Percentiles rank a stretch among this genome's conserved stretches.
Evolutionary conservation across 1,284 basidiomycete species (phyloP).

Genomic region (Rhodotorula sp.): DNA sequence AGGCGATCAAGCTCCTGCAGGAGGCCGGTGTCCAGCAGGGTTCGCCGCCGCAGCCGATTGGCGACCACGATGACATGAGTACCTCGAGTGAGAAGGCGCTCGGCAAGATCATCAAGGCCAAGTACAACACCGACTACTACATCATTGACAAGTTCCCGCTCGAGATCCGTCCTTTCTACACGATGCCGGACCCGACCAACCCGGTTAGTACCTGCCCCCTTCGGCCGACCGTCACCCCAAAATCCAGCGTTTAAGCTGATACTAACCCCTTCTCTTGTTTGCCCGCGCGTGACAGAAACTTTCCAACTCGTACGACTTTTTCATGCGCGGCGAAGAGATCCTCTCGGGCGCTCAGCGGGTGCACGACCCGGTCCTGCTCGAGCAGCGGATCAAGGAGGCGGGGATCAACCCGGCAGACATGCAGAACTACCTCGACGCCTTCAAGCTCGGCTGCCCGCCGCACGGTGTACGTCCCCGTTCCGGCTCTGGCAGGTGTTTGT

Average conservation of each 20-base stretch:
- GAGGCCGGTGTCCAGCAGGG: constrained; percentile 48
- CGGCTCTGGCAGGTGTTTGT: neutral
- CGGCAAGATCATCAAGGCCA: constrained; percentile 80
- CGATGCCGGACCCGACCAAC: constrained; percentile 89
- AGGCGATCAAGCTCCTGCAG: constrained; percentile 71
- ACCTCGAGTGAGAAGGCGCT: constrained; percentile 91
- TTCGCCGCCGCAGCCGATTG: constrained; percentile 40
- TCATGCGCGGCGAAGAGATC: constrained; percentile 99
- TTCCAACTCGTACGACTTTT: constrained; percentile 99
- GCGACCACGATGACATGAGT: constrained; percentile 74
- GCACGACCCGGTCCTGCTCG: constrained; percentile 81
- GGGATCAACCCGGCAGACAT: constrained; percentile 58
- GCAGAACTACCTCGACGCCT: constrained; percentile 81
- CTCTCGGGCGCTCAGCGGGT: constrained; percentile 87
- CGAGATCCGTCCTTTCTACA: constrained; percentile 93
- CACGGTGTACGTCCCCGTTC: constrained; percentile 51
- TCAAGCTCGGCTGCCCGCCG: constrained; percentile 89
- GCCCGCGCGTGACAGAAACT: constrained; percentile 58
- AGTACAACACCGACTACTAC: constrained; percentile 95
- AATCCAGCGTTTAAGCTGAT: too few relatives aligned
- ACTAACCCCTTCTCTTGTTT: too few relatives aligned
- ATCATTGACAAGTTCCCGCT: constrained; percentile 97
- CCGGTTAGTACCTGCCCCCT: constrained; percentile 58
- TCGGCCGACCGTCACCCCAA: neutral
- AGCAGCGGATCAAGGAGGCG: constrained; percentile 45